Conservation (phyloP, 352 stramenopile genomes). For the Thalassiosira hispida region DNA sequence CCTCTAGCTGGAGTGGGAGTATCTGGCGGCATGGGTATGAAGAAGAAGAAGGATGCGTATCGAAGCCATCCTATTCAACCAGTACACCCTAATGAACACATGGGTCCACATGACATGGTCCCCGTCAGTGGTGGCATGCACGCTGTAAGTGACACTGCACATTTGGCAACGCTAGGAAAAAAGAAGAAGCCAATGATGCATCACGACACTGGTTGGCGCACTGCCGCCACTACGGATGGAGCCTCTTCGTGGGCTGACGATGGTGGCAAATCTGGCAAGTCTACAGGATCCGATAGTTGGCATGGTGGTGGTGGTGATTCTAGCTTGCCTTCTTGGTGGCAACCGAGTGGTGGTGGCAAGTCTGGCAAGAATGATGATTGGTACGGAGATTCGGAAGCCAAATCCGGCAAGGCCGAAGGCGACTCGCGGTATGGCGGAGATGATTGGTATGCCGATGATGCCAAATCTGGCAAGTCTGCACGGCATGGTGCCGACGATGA, state of each 20-base stretch:
- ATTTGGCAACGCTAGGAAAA: not conserved
- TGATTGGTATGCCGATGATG: no score
- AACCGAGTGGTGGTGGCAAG: not conserved
- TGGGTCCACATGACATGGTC: not conserved
- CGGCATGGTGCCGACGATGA: no score
- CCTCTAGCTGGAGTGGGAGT: no score
- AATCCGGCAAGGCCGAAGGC: not conserved
- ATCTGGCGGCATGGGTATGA: not conserved
- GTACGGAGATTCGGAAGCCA: not conserved
- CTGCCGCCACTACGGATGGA: no score
- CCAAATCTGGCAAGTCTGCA: no score
- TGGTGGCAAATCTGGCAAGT: slow-evolving; percentile 1
- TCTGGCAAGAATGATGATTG: not conserved
- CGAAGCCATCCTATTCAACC: not conserved
- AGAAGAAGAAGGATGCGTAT: slow-evolving; percentile 20
- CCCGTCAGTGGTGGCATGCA: not conserved
- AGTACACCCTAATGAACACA: no score
- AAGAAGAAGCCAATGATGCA: slow-evolving; percentile 30
- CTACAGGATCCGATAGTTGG: slow-evolving; percentile 1
- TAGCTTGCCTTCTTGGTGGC: not conserved
- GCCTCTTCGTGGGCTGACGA: no score
- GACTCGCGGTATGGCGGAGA: not conserved
- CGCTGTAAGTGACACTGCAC: not conserved
- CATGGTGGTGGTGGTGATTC: not conserved
- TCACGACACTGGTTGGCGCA: slow-evolving; percentile 1